Evolutionary conservation across 805 yeast species (phyloP), one percentile per base, ranked within the genome.

Genomic region (Saturnispora saitoi): DNA sequence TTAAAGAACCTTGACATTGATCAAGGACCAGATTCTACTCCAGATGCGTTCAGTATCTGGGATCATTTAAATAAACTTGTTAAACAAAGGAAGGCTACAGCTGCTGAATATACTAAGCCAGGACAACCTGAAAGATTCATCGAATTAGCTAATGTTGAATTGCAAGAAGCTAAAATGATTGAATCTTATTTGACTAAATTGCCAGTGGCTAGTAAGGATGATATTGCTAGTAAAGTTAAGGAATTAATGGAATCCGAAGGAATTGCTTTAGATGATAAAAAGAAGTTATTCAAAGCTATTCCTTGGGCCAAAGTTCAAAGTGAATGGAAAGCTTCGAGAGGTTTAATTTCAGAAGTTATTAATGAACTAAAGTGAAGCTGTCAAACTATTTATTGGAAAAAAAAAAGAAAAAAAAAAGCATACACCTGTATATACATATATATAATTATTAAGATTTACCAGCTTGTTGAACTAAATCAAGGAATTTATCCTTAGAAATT

Each of bases 391-490:
- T 24, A 24, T 24, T 24, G 5, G n/a, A n/a, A n/a, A n/a, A n/a
- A n/a, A n/a, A n/a, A n/a, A n/a, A n/a, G n/a, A n/a, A n/a, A n/a
- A n/a, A 24, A 24, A 34, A 15, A 34, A 34, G 17, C 19, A 12
- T 37, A 24, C 26, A 37, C 29, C 10, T 37, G 29, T 37, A 22
- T 24, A 37, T 22, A 37, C 9, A 37, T 37, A 20, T 20, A 17
- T 36, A 29, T 30, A 22, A 22, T 36, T 26, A 29, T 28, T 47
- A 29, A 46, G 40, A 32, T 44, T 77, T 75, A 47, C 85, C 90
- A 2, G 89, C 89, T 39, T 83, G 83, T 64, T 81, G 84, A 32
- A 90, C 93, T 64, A 90, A 71, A 65, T 89, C 96, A 65, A 90
- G 75, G 60, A 90, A 90, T 63, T 80, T 86, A 62, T 89, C 95